Percentiles rank a stretch among this genome's conserved stretches.
Evolutionary conservation across 2,329 filamentous ascomycete species (phyloP).

Genomic region (Conoideocrella luteorostrata): DNA sequence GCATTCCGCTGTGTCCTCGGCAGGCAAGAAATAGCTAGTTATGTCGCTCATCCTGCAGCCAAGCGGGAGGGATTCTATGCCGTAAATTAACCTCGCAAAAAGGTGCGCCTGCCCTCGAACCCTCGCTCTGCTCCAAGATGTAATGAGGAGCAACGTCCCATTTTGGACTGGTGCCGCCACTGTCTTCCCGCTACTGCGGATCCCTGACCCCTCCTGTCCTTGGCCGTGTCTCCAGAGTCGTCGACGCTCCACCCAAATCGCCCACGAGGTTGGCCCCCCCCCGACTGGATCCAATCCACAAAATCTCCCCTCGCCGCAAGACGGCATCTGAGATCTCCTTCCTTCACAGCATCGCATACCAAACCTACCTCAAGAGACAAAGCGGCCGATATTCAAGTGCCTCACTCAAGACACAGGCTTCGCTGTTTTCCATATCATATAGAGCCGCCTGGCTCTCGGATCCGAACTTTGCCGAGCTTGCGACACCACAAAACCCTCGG

Average conservation of each 20-base stretch:
- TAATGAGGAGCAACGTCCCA: not conserved
- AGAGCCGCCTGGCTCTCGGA: not conserved
- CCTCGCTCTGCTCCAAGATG: not conserved
- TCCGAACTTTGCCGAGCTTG: not conserved
- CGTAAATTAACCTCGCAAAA: too few species aligned
- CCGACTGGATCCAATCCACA: conserved; percentile 1
- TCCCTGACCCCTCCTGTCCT: conserved; percentile 4
- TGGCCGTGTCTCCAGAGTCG: not conserved
- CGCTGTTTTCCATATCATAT: not conserved
- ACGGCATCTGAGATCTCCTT: conserved; percentile 1
- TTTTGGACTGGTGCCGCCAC: conserved; percentile 5
- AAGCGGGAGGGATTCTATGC: too few species aligned
- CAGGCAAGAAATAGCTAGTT: too few species aligned
- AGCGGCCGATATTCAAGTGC: too few species aligned
- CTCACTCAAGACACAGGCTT: too few species aligned
- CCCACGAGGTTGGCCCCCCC: not conserved
- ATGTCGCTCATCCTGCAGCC: too few species aligned
- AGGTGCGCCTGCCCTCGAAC: too few species aligned
- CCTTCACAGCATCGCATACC: not conserved
- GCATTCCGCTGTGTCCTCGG: too few species aligned
- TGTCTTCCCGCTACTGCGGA: not conserved
- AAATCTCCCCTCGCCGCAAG: not conserved
- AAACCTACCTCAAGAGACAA: not conserved
- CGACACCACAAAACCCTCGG: not conserved
- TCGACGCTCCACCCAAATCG: conserved; percentile 9